phyloP scores from a whole-genome alignment of 495 filamentous ascomycete species.

The Annulohypoxylon maeteangense region DNA sequence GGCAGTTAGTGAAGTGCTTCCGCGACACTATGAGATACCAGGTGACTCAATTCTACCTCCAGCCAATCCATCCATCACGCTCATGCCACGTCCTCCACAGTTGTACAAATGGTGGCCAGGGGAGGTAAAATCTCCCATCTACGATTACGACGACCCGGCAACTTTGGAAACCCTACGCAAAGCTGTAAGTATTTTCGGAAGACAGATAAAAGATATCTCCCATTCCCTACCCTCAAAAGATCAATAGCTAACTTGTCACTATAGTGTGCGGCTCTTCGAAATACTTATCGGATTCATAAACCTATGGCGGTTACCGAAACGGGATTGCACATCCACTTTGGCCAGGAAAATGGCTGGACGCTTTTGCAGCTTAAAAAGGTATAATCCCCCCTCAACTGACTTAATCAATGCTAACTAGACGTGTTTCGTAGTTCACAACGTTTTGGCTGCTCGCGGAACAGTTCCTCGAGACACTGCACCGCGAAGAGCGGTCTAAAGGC shows the following conservation, averaged over 20 bases:
- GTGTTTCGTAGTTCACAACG: conserved; percentile 21
- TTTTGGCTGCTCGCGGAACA: conserved; percentile 24
- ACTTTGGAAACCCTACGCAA: conserved; percentile 2
- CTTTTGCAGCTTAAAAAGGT: conserved; percentile 42
- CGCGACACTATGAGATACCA: not conserved
- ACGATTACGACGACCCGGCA: conserved; percentile 20
- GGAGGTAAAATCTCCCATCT: conserved; percentile 32
- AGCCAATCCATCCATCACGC: not conserved
- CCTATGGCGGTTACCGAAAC: not conserved
- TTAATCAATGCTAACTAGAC: not conserved
- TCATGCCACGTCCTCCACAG: not conserved
- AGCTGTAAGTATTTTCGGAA: conserved; percentile 24
- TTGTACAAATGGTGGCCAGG: conserved; percentile 34
- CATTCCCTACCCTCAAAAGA: not conserved
- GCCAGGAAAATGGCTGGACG: conserved; percentile 32
- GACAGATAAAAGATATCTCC: not conserved
- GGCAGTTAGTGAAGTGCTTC: no score
- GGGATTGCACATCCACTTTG: conserved; percentile 39
- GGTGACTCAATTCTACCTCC: not conserved
- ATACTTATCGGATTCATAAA: conserved; percentile 37
- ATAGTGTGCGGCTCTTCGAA: conserved; percentile 30
- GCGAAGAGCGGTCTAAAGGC: conserved; percentile 7
- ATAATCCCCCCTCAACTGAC: not conserved
- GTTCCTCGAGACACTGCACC: conserved; percentile 13
- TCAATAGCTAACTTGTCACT: conserved; percentile 8